phyloP scores from a whole-genome alignment of 2,329 filamentous ascomycete species.

The Hymenoscyphus fraxineus region DNA sequence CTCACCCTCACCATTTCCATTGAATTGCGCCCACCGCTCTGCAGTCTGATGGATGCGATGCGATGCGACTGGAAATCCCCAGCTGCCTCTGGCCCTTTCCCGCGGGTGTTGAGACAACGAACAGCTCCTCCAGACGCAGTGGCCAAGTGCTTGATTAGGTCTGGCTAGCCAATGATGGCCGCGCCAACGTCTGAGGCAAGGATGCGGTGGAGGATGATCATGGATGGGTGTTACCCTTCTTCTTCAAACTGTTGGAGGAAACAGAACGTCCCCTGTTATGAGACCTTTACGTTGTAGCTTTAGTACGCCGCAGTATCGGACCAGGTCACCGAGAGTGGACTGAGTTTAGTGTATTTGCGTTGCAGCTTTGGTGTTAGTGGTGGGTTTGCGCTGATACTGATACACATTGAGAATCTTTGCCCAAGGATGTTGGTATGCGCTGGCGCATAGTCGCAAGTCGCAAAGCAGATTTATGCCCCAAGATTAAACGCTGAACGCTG shows the following conservation, averaged over 20 bases:
- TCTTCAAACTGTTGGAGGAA: no score
- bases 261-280: no score
- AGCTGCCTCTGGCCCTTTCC: slow-evolving; percentile 18
- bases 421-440: slow-evolving; percentile 32
- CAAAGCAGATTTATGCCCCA: slow-evolving; percentile 26
- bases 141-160: slow-evolving; percentile 33
- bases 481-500: slow-evolving; percentile 6
- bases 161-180: slow-evolving; percentile 30
- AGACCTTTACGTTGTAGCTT: slow-evolving; percentile 9
- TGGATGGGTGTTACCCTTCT: slow-evolving; percentile 21
- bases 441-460: slow-evolving; percentile 26
- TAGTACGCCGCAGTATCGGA: background rate
- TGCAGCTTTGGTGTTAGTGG: slow-evolving; percentile 5
- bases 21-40: background rate
- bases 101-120: slow-evolving; percentile 22
- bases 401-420: slow-evolving; percentile 17
- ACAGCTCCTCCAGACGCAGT: slow-evolving; percentile 29
- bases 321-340: background rate
- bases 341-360: background rate
- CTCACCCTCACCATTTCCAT: background rate
- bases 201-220: slow-evolving; percentile 24
- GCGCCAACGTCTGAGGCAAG: slow-evolving; percentile 28
- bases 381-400: slow-evolving; percentile 4
- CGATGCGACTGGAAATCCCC: slow-evolving; percentile 18
- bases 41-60: slow-evolving; percentile 1